Base-by-base conservation (phyloP, 345 rosid genomes). In the Draba incana region DNA sequence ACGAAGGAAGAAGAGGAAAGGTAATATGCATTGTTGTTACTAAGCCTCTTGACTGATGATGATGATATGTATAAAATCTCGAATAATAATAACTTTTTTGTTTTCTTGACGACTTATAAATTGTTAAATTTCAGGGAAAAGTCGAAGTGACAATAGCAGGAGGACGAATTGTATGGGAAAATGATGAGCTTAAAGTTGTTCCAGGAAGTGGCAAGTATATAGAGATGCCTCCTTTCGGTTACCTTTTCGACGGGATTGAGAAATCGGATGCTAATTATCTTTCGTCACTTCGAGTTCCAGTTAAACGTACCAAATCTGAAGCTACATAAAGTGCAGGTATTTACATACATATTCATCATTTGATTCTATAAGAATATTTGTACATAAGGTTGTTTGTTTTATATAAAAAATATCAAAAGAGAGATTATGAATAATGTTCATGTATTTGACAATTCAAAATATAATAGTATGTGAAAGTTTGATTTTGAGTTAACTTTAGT, bases 131-230 rank as follows among this genome's bases (percentile, higher is more conserved):
- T 55, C 81, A 88, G 99, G 99, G 98, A 27, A 94, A 89, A 62
- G 89, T 89, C 71, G 98, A 94, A 77, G 98, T 94, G 76, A 91
- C 98, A 10, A 91, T 94, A 47, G 88, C 87, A 5, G 84, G 97
- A 71, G 97, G 99, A 76, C 72, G 82, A 77, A 79, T 91, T 7
- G 96, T 84, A 20, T 94, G 98, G 99, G 80, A 84, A 78, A 87
- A 91, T 48, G 78, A 86, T 49, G 88, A 86, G 66, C 82, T 91
- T 39, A 86, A 84, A 72, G 97, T 85, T 20, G 79, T 65, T 62
- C 86, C 86, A 57, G 93, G 96, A 51, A 73, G 85, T 57, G 98
- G 98, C 2, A 87, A 76, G 85, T 91, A 87, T 64, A 68, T 86
- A 69, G 35, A 83, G 76, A 87, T 89, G 95, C 76, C 84, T 38